Evolutionary conservation across 208 protist species (phyloP), one percentile per base, ranked within the genome.

Genomic region (Leishmania tarentolae): DNA sequence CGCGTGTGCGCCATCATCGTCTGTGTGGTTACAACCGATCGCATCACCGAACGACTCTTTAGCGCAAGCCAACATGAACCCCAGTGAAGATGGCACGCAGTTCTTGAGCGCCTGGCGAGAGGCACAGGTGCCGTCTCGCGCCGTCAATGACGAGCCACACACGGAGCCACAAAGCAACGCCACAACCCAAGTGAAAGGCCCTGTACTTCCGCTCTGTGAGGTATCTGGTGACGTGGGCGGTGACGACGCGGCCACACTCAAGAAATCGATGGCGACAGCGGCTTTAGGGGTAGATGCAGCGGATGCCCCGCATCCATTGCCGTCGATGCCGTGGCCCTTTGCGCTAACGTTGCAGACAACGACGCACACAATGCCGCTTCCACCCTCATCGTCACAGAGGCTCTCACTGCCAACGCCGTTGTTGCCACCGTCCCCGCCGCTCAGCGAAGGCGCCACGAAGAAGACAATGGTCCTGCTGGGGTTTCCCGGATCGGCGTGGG

Each of bases 381-480:
- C 63, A 59, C 59, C 40, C n/a, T 53, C 79, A 31, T 57, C 11
- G 50, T 53, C 28, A 46, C 73, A 47, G 31, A 21, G 5, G n/a
- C 79, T 28, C n/a, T 69, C 28, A 11, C 50, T 44, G 24, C 31
- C 74, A 56, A 37, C 57, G 5, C 42, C 57, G 8, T 24, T 77
- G 72, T 31, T 37, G 37, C 73, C 21, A 42, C 37, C 57, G 69
- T 52, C 50, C 50, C 15, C 57, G 24, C 75, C 81, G 46, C 61
- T 35, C 70, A 69, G 80, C 50, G 81, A 84, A 35, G 46, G 31
- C 15, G 81, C 76, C 13, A 80, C 80, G 53, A 77, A 50, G 47
- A 85, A 78, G 78, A 85, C 82, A 42, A 82, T 82, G 73, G 82
- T 85, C 72, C 82, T 85, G 15, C 77, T 85, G 2, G 78, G 82